A percentile compares a stretch with the other conserved stretches of the same genome.
Conservation (phyloP, 75 land plant species). For the Cupressus sempervirens region DNA sequence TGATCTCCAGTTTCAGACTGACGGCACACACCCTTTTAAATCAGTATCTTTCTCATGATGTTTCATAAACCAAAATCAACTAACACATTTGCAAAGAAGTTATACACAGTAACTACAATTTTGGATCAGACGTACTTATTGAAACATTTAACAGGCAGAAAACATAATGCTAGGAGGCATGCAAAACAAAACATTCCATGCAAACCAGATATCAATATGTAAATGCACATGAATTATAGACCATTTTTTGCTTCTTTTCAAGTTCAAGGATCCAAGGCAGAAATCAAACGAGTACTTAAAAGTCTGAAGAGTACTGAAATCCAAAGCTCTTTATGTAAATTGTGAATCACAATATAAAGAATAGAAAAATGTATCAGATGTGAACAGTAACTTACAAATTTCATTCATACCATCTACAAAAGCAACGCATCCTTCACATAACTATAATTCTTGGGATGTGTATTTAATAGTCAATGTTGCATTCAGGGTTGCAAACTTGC, state of each 20-base stretch:
- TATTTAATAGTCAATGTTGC: background rate
- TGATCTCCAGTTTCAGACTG: constrained; percentile 9
- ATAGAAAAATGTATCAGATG: background rate
- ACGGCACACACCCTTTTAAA: background rate
- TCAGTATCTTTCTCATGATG: background rate
- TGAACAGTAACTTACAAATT: background rate
- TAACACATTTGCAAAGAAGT: background rate
- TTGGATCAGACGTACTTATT: background rate
- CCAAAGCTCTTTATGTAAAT: background rate
- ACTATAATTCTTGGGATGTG: background rate
- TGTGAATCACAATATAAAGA: background rate
- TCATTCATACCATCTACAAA: background rate
- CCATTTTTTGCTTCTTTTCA: background rate
- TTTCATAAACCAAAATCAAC: background rate
- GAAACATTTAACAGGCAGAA: background rate
- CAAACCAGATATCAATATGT: background rate
- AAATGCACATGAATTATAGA: background rate
- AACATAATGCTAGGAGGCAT: background rate
- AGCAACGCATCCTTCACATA: background rate
- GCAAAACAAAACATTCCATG: background rate
- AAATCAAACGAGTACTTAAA: background rate
- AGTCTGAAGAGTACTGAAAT: background rate
- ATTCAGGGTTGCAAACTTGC: background rate
- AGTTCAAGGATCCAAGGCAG: background rate
- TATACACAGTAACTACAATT: background rate